Conservation (phyloP, 495 filamentous ascomycete species). For the Aspergillus coremiiformis region DNA sequence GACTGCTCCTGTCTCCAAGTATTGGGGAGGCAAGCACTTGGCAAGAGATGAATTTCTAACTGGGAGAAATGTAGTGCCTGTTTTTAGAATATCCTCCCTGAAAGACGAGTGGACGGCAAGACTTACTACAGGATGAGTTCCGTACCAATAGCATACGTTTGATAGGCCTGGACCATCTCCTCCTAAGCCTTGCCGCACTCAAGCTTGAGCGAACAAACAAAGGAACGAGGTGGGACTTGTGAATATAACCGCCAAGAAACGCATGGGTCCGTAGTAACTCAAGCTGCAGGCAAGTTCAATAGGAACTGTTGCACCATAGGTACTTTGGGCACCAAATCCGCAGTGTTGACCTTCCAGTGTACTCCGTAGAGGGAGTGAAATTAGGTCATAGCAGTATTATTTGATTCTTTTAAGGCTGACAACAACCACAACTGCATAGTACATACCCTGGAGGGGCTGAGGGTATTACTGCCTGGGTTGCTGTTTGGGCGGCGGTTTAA, state of each 20-base stretch:
- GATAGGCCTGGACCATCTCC: not conserved
- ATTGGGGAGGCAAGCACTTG: not conserved
- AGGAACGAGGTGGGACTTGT: not conserved
- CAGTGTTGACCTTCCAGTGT: not conserved
- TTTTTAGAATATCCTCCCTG: not conserved
- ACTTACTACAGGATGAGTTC: not conserved
- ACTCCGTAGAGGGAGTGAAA: not conserved
- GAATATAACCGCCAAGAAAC: not conserved
- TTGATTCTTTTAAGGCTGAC: not conserved
- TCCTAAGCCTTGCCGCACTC: not conserved
- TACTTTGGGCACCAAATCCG: not conserved
- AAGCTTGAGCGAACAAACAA: not conserved
- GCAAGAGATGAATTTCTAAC: not conserved
- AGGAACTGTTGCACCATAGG: not conserved
- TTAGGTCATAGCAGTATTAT: not conserved
- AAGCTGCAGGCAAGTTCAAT: not conserved
- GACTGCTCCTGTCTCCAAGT: not conserved
- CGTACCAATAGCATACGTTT: not conserved
- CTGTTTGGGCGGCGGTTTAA: not conserved
- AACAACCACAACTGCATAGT: not conserved
- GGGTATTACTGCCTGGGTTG: not conserved
- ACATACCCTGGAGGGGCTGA: conserved; percentile 1
- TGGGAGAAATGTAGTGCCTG: not conserved
- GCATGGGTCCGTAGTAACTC: not conserved
- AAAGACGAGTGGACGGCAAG: not conserved